A percentile compares a stretch with the other conserved stretches of the same genome.
Conservation (phyloP, 148 eudicot species). For the Rhododendron ferrugineum region DNA sequence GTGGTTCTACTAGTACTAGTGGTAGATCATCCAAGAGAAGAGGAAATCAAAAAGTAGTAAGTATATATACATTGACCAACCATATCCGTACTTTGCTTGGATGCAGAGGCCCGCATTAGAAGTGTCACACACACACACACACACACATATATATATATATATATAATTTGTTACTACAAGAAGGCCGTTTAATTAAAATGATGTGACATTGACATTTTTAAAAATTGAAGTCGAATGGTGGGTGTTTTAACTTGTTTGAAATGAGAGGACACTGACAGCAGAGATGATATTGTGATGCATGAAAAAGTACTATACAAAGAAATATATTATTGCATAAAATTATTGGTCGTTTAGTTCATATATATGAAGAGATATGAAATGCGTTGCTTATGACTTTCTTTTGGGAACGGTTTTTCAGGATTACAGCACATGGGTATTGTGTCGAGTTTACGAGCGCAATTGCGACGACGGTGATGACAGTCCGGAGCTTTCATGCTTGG, state of each 20-base stretch:
- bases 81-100: too few species aligned
- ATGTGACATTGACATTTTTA: background rate
- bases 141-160: too few species aligned
- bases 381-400: background rate
- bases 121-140: too few species aligned
- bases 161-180: background rate
- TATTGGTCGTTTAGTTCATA: background rate
- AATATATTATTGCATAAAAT: too few species aligned
- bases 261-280: background rate
- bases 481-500: constrained; percentile 76
- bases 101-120: too few species aligned
- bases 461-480: constrained; percentile 39
- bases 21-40: constrained; percentile 36
- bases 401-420: constrained; percentile 40
- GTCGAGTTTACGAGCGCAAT: constrained; percentile 63
- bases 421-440: constrained; percentile 70
- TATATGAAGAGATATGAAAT: background rate
- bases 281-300: background rate
- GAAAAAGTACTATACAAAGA: background rate
- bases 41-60: constrained; percentile 43
- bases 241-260: background rate
- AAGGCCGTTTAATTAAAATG: background rate
- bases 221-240: background rate
- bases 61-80: background rate
- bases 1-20: constrained; percentile 23